Evolutionary conservation across 2,329 filamentous ascomycete genomes (phyloP), one percentile per base, ranked within the genome.

Genomic region (Pyrenochaeta sp.): DNA sequence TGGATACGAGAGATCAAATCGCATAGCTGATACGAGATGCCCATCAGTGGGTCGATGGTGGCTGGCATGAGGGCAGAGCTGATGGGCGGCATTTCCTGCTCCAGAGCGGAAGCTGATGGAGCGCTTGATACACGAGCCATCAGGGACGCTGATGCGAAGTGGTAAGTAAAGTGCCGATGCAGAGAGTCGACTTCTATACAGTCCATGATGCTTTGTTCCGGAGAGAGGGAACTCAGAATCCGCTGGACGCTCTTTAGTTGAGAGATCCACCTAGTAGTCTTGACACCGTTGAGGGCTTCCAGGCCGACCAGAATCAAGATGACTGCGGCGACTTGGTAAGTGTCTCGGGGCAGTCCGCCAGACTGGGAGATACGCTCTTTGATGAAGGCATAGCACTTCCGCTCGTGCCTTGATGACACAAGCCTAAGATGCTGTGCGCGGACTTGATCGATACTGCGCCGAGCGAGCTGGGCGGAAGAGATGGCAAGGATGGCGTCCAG

Each of bases 21-120:
- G 54, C 70, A 75, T 7, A 75, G 56, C 42, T 73, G 63, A 43
- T 74, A 74, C 4, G 66, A 64, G 7, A 75, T 72, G 11, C 72
- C 72, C 72, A 75, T 75, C 4, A 75, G 54, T 2, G 72, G 72
- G 44, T 75, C 72, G 23, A 75, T 70, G 2, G 67, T 72, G 35
- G 67, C 54, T 4, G 66, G 61, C 46, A 64, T 60, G 2, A 56
- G 54, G 4, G 65, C 53, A 1, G 52, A 54, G n/a, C 51, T 61
- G 31, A 66, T 53, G 1, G 60, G 61, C 4, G 64, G 42, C 12
- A 68, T 36, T 9, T 67, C 61, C 11, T 57, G 59, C 14, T 72
- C 67, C 14, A 58, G 30, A 1, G 61, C 58, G 7, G 54, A 51
- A 1, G 56, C 44, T 5, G 62, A 29, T 2, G 61, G 48, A 7